A percentile compares a stretch with the other conserved stretches of the same genome.
These are phyloP conservation scores for Vanrija sp. DNA, from an alignment of 1,284 basidiomycete genomes.

Conservation along the genomic window DNA sequence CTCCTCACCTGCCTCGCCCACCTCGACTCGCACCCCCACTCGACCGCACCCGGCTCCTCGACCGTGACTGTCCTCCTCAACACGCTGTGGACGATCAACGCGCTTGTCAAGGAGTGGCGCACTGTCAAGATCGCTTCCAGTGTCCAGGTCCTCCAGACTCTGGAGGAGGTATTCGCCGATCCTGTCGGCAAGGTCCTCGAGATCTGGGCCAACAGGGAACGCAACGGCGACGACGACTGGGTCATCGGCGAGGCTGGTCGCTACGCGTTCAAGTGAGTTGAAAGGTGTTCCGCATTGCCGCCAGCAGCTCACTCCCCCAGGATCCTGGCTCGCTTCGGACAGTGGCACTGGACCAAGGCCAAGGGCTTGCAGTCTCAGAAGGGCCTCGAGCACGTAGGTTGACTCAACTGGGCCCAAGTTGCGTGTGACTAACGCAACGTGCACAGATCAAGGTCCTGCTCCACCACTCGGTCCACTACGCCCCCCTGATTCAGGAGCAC, in stretches of 20 bases:
- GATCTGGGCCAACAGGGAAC: constrained; percentile 33
- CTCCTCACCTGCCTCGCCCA: constrained; percentile 35
- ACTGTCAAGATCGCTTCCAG: constrained; percentile 45
- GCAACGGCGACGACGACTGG: constrained; percentile 34
- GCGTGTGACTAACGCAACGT: not conserved
- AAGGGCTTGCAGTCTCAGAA: constrained; percentile 37
- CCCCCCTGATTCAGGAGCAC: constrained; percentile 40
- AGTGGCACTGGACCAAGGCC: constrained; percentile 45
- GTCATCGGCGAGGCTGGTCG: constrained; percentile 43
- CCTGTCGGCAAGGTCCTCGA: constrained; percentile 37
- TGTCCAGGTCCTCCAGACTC: constrained; percentile 38
- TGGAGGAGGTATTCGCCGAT: constrained; percentile 34
- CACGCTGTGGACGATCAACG: constrained; percentile 48
- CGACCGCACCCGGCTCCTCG: constrained; percentile 19
- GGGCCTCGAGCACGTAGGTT: constrained; percentile 32
- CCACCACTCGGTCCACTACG: constrained; percentile 39
- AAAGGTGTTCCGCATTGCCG: not conserved
- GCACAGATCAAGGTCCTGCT: constrained; percentile 34
- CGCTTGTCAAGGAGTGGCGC: constrained; percentile 49
- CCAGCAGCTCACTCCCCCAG: constrained; percentile 14
- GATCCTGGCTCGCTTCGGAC: constrained; percentile 40
- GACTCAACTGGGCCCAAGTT: not conserved
- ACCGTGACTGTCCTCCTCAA: constrained; percentile 44
- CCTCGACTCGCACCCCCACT: constrained; percentile 14
- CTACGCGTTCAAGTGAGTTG: constrained; percentile 48